Evolutionary conservation across 1,284 basidiomycete genomes (phyloP), one percentile per base, ranked within the genome.

Genomic region (Farysia itapuensis): DNA sequence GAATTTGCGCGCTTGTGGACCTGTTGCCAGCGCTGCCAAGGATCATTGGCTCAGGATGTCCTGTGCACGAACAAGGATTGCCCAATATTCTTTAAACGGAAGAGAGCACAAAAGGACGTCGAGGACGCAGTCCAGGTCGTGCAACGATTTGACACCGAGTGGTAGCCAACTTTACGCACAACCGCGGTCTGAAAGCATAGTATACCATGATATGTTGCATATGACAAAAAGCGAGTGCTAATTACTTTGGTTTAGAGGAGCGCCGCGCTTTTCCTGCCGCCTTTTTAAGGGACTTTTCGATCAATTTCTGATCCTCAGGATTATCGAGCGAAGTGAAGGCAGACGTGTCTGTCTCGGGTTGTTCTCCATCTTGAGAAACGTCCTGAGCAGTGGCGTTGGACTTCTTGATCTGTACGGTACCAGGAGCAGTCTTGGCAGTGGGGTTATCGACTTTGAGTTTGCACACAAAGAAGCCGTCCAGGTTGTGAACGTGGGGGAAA

Each of bases 391-490:
- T 9, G 9, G 9, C 11, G 12, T 39, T 26, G 13, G 53, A 34
- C 11, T 30, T 39, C 3, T 15, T 24, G 5, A 25, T 33, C n/a
- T 22, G n/a, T 5, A 32, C 45, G 7, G 39, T 38, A 1, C 26
- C 26, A 9, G 9, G 9, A 11, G 26, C 26, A n/a, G 37, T 49
- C 40, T 54, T 67, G 24, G 46, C 57, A 3, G 48, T 30, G 9
- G 70, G 66, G 35, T 65, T 63, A 9, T 35, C 34, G 18, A 98
- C 86, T 79, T 91, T 95, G 82, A 99, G 89, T 79, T 98, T 98
- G 61, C 94, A 93, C 43, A 98, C 92, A 78, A 85, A 99, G 82
- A 99, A 99, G 2, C 95, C 95, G 78, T 99, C 95, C 89, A 98
- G 90, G 67, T 79, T 78, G 64, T 78, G 77, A 15, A 77, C 77